Conservation (phyloP, 164 flowering plant species). For the Annona squamosa region DNA sequence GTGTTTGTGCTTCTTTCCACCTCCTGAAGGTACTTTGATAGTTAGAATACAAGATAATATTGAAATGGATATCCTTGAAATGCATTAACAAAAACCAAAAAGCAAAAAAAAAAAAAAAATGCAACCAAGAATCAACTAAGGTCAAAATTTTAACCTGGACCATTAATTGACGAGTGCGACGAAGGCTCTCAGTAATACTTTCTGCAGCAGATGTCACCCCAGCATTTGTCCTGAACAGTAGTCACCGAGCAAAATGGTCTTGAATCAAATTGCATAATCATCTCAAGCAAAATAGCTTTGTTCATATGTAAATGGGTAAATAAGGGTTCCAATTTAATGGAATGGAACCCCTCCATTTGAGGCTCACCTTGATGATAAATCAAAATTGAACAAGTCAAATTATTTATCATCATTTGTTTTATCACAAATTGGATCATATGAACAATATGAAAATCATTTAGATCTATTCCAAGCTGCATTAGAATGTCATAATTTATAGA, state of each 20-base stretch:
- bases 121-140: neutral
- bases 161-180: conserved; percentile 88
- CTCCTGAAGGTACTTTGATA: conserved; percentile 42
- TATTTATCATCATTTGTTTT: too few species aligned
- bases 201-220: conserved; percentile 97
- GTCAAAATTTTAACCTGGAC: conserved; percentile 49
- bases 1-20: conserved; percentile 84
- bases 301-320: neutral
- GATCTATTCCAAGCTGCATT: too few species aligned
- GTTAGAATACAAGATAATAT: conserved; percentile 1
- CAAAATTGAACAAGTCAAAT: too few species aligned
- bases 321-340: too few species aligned
- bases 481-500: too few species aligned
- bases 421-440: too few species aligned
- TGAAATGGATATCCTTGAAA: neutral
- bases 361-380: too few species aligned
- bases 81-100: neutral
- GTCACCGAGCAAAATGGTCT: neutral
- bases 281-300: neutral
- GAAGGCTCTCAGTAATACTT: conserved; percentile 88
- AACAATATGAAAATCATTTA: too few species aligned
- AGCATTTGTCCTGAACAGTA: conserved; percentile 66
- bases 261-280: neutral
- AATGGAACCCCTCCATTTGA: too few species aligned
- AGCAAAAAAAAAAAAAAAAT: too few species aligned